Base-by-base conservation (phyloP, 2,329 filamentous ascomycete genomes). In the Macrophomina phaseolina region DNA sequence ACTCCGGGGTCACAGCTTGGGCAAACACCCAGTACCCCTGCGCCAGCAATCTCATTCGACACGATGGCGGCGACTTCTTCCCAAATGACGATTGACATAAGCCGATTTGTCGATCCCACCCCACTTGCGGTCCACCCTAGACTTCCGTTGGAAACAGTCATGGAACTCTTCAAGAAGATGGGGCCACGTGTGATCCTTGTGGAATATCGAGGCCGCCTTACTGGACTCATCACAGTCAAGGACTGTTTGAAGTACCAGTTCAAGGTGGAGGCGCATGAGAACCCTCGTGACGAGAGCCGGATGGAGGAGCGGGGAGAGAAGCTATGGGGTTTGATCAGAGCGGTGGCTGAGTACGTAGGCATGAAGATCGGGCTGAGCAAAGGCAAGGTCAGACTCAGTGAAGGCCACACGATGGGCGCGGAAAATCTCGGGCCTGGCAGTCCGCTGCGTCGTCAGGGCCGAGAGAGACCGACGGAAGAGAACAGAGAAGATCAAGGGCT, bases 91-190 rank as follows among this genome's bases (percentile, higher is more conserved):
- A 80, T 97, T 40, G 92, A 98, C 75, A 92, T 99, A 71, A 90
- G 89, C 72, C 89, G 91, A 56, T 98, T 94, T 75, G 90, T 97
- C 63, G 94, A 99, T 76, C 86, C 90, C 8, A 97, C 94, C 0
- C 95, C 95, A 0, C 87, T 99, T 1, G 91, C 93, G 0, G 94
- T 94, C 0, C 95, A 99, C 75, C 95, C 95, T 0, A 89, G 93
- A 1, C 87, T 98, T 0, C 91, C 94, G 0, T 87, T 99, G 0
- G 95, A 99, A 80, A 99, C 95, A 0, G 94, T 97, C 38, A 97
- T 99, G 93, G 95, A 99, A 75, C 85, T 99, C 11, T 99, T 99
- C 83, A 94, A 94, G 78, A 99, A 98, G 81, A 96, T 99, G 77
- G 95, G 95, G 0, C 95, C 94, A 0, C 88, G 95, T 1, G 93